phyloP scores from a whole-genome alignment of 108 stramenopile genomes.

The Skeletonema grethae region DNA sequence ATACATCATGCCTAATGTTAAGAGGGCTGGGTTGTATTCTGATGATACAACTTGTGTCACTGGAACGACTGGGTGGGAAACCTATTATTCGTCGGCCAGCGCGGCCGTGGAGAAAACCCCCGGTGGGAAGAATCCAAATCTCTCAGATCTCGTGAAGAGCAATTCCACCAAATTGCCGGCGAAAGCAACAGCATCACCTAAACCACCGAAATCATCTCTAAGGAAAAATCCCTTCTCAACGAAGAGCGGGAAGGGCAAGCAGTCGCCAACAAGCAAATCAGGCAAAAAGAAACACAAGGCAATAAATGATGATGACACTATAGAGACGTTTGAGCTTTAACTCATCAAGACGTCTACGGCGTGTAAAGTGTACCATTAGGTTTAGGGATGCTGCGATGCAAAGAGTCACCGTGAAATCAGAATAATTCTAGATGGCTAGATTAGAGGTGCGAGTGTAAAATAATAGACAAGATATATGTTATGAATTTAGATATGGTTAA shows the following conservation, averaged over 20 bases:
- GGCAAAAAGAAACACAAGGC: background rate
- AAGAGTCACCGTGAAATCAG: too few species aligned
- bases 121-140: background rate
- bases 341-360: background rate
- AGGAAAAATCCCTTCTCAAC: background rate
- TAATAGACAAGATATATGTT: background rate
- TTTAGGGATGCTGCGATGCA: too few species aligned
- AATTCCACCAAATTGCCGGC: background rate
- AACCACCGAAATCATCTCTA: background rate
- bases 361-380: background rate
- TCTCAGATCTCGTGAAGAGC: background rate
- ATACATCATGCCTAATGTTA: background rate
- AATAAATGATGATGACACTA: background rate
- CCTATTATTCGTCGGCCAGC: background rate
- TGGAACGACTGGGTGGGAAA: background rate
- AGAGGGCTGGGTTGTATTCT: background rate
- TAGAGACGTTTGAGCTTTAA: background rate
- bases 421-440: too few species aligned
- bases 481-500: background rate
- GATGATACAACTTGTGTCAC: conserved; percentile 2
- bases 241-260: too few species aligned
- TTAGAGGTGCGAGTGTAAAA: background rate
- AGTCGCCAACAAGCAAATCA: too few species aligned
- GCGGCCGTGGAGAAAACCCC: background rate
- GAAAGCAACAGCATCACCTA: background rate